These are phyloP conservation scores for Teratosphaeria pseudoeucalypti DNA, from an alignment of 2,329 filamentous ascomycete species.

Conservation along the genomic window DNA sequence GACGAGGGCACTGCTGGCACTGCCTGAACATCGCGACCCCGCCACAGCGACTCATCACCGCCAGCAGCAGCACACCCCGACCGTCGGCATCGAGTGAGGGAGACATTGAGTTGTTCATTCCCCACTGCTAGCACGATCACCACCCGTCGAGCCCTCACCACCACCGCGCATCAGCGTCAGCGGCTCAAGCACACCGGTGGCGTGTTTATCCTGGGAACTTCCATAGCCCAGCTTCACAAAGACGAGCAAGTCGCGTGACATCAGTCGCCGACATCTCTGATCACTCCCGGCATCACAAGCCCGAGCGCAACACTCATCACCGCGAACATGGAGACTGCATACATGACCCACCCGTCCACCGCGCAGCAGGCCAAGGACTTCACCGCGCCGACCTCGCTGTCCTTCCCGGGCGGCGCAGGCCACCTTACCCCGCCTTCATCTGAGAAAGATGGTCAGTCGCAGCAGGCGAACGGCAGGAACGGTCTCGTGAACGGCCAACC, in stretches of 20 bases:
- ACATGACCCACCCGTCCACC: slow-evolving; percentile 84
- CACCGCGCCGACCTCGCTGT: slow-evolving; percentile 81
- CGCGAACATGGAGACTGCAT: slow-evolving; percentile 60
- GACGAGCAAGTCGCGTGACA: background rate
- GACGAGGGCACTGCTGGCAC: background rate
- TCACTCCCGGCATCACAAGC: background rate
- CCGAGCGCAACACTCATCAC: slow-evolving; percentile 5
- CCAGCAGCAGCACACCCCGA: background rate
- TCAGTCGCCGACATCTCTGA: background rate
- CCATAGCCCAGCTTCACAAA: background rate
- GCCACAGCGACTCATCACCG: background rate
- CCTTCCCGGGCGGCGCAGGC: slow-evolving; percentile 61
- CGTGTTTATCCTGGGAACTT: background rate
- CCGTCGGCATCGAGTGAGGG: slow-evolving; percentile 9
- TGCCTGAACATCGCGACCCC: background rate
- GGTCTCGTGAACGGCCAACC: slow-evolving; percentile 39
- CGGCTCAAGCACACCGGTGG: background rate
- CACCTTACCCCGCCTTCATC: slow-evolving; percentile 73
- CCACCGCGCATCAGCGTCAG: background rate
- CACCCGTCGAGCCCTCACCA: background rate
- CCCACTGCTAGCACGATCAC: slow-evolving; percentile 11
- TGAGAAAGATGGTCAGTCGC: slow-evolving; percentile 49
- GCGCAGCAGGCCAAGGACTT: slow-evolving; percentile 72
- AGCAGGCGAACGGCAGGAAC: slow-evolving; percentile 27
- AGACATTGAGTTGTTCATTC: slow-evolving; percentile 16